Base-by-base conservation (phyloP, 2,329 filamentous ascomycete species). In the Sclerotinia minor region DNA sequence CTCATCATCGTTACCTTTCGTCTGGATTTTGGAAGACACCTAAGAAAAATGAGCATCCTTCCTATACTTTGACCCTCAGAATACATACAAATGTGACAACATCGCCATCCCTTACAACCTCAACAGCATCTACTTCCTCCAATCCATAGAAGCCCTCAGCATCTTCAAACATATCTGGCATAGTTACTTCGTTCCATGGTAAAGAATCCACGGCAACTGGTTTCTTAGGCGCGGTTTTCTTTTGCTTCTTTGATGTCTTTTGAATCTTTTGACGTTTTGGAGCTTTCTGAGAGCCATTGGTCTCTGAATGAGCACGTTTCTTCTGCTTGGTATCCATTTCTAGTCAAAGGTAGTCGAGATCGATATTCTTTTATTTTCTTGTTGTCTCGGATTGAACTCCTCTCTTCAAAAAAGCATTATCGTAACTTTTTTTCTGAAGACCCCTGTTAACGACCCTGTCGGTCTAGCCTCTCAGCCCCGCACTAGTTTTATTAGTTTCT, bases 81-180 rank as follows among this genome's bases (percentile, higher is more conserved):
- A 19, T 52, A 50, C 80, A 67, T 73, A 89, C 80, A 78, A 89
- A 89, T 74, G 84, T 81, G 38, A 89, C 79, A 7, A 80, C 83
- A 64, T 83, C 80, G 9, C 87, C 87, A 41, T 89, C 83, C 70
- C 84, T 86, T 53, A 96, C 82, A n/a, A 99, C 84, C 41, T 97
- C 91, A 1, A 99, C 92, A 64, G 92, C 92, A 21, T 96, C 92
- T 58, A 98, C 89, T 75, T 98, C 94, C 75, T 99, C 93, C 1
- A 99, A 81, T 0, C 92, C 93, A 74, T 89, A 96, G 78, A 99
- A 97, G 0, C 95, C 95, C 71, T 96, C 93, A n/a, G 92, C 92
- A 79, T 97, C 92, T 57, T 94, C 88, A 73, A 94, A 83, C 76
- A 90, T 88, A 75, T 94, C 91, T 8, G 92, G 92, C 4, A 95